Percentiles rank a stretch among this genome's conserved stretches.
Conservation (phyloP, 202 grass and related monocot genomes). For the Setaria italica region DNA sequence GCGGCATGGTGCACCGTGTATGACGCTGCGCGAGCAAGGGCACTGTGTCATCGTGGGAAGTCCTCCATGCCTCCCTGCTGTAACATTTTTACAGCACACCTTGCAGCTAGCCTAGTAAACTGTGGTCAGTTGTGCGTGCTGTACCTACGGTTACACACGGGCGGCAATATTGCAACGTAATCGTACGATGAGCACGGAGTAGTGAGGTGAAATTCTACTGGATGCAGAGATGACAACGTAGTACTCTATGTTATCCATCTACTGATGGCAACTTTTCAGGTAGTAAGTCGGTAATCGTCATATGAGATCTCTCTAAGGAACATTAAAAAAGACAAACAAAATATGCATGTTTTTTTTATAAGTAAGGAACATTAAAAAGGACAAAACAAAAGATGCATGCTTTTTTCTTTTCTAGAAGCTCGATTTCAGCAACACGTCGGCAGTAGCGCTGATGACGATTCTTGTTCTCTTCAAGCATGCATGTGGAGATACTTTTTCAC, state of each 20-base stretch:
- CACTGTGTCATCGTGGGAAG: no score
- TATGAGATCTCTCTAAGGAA: no score
- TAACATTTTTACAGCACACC: not conserved
- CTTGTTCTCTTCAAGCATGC: not conserved
- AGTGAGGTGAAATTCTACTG: not conserved
- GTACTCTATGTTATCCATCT: not conserved
- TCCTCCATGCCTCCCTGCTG: not conserved
- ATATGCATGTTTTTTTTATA: not conserved
- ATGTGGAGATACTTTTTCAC: constrained; percentile 28
- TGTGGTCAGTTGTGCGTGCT: not conserved
- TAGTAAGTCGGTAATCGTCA: no score
- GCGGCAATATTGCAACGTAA: no score
- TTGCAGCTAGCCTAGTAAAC: not conserved
- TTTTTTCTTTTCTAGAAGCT: constrained; percentile 34
- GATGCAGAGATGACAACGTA: not conserved
- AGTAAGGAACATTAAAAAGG: no score
- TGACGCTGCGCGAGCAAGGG: no score
- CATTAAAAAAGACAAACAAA: no score
- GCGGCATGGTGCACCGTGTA: not conserved
- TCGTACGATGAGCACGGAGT: no score
- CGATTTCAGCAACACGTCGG: constrained; percentile 3
- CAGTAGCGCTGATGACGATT: not conserved
- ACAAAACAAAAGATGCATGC: no score
- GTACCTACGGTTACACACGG: constrained; percentile 13
- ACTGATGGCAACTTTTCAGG: not conserved